Conservation (phyloP, 2,329 filamentous ascomycete genomes). For the Aspergillus spinulosporus region DNA sequence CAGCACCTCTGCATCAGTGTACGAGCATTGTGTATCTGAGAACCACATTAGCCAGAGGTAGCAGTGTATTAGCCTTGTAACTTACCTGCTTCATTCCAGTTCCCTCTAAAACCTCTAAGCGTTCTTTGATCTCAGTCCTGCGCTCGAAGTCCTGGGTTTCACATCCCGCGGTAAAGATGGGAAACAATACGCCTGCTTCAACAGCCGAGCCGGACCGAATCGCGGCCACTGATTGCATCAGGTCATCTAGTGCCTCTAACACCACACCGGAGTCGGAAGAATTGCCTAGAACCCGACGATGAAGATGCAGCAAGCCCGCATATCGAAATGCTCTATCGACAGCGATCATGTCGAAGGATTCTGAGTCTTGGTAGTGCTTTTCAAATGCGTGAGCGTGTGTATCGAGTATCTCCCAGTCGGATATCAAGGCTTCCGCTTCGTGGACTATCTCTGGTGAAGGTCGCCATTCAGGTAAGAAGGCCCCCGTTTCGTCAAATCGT, state of each 20-base stretch:
- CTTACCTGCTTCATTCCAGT: constrained; percentile 75
- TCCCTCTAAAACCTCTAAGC: constrained; percentile 67
- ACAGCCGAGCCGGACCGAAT: constrained; percentile 68
- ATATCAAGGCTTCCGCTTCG: constrained; percentile 61
- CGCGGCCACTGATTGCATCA: constrained; percentile 62
- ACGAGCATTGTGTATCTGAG: constrained; percentile 43
- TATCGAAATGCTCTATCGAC: constrained; percentile 79
- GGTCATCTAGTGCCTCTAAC: constrained; percentile 61
- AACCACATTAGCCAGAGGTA: neutral
- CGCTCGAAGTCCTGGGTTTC: constrained; percentile 62
- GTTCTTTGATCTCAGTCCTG: constrained; percentile 61
- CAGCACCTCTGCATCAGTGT: constrained; percentile 44
- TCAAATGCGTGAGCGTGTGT: constrained; percentile 40
- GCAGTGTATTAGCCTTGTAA: neutral
- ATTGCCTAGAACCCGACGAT: constrained; percentile 69
- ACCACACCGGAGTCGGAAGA: constrained; percentile 60
- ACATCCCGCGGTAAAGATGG: constrained; percentile 80
- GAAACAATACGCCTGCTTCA: constrained; percentile 74
- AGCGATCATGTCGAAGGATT: constrained; percentile 56
- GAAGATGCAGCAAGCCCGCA: constrained; percentile 73
- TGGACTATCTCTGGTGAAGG: constrained; percentile 57
- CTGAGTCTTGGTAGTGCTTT: constrained; percentile 42
- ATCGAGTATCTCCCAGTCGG: constrained; percentile 60
- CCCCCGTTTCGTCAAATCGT: constrained; percentile 58
- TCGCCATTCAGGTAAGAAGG: constrained; percentile 57